phyloP scores from a whole-genome alignment of 2,329 filamentous ascomycete genomes.

The Cladosporium sp. region DNA sequence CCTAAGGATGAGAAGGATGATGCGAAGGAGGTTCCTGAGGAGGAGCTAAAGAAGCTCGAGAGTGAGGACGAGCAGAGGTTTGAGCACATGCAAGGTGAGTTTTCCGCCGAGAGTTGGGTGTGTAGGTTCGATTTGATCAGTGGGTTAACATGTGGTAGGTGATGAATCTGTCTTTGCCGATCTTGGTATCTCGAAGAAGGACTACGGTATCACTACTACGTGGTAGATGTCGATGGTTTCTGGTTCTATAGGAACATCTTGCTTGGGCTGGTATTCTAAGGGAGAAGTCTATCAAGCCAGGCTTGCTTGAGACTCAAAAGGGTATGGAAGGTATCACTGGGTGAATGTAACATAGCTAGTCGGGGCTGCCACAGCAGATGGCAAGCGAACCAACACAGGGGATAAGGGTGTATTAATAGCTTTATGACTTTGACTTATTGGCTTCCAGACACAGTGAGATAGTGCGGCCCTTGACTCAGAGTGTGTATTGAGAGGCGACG shows the following conservation, averaged over 20 bases:
- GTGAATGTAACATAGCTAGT: slow-evolving; percentile 1
- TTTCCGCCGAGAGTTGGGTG: too few relatives aligned
- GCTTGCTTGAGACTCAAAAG: background rate
- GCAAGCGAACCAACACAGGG: background rate
- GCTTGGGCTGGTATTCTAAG: background rate
- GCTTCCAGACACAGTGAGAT: background rate
- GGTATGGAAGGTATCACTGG: background rate
- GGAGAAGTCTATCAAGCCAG: background rate
- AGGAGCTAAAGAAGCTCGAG: slow-evolving; percentile 73
- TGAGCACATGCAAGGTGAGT: slow-evolving; percentile 53
- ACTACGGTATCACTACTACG: slow-evolving; percentile 65
- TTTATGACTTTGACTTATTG: background rate
- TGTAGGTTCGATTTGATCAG: background rate
- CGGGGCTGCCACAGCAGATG: background rate
- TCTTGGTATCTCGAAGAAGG: slow-evolving; percentile 59
- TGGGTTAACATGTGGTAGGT: slow-evolving; percentile 39
- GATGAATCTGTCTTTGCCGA: slow-evolving; percentile 63
- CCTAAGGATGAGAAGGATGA: slow-evolving; percentile 58
- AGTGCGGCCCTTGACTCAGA: background rate
- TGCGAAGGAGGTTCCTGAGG: slow-evolving; percentile 62
- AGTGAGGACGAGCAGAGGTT: slow-evolving; percentile 72
- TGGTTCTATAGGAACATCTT: background rate
- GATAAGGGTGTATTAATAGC: background rate
- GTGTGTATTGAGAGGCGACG: background rate
- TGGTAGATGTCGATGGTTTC: slow-evolving; percentile 47